Evolutionary conservation across 768 basidiomycete species (phyloP), one percentile per base, ranked within the genome.

Genomic region (Dioszegia hungarica): DNA sequence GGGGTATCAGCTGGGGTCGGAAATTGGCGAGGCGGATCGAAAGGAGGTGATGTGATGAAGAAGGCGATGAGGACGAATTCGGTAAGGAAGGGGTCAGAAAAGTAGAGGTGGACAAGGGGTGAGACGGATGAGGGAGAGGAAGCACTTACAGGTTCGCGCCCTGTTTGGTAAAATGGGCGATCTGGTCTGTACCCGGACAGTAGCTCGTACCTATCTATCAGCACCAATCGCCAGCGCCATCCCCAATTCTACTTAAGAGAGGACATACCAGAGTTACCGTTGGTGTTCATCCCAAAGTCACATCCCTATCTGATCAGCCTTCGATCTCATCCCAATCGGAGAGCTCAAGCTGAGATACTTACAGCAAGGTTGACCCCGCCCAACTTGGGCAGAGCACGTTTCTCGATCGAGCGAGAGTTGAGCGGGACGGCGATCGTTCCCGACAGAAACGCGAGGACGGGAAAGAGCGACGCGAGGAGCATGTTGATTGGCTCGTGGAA

Each of bases 101-200:
- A n/a, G n/a, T n/a, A n/a, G n/a, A n/a, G n/a, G n/a, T n/a, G n/a
- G n/a, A n/a, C n/a, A n/a, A n/a, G n/a, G n/a, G n/a, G n/a, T 69
- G 44, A 60, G 75, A 72, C 74, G 51, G 77, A 76, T 10, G 76
- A 76, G 74, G 39, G 19, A 19, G 14, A 31, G 27, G 17, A 57
- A 31, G 29, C 29, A 59, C 55, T 52, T 31, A 83, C 57, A 80
- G 61, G 50, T 70, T 70, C 17, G 60, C 63, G 9, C 82, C 82
- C 59, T 83, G 74, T 0, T 78, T 62, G 47, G 80, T 79, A 59
- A 85, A 86, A 66, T 86, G 84, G 39, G 78, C 64, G 82, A 86
- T 85, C 66, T 85, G 84, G 28, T 72, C 62, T 1, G 75, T 61
- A 5, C 80, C 81, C 20, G 68, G 66, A 43, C 65, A 64, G 44